A percentile compares a stretch with the other conserved stretches of the same genome.
Evolutionary conservation across 148 eudicot genomes (phyloP).

Genomic region (Chenopodium suecicum): DNA sequence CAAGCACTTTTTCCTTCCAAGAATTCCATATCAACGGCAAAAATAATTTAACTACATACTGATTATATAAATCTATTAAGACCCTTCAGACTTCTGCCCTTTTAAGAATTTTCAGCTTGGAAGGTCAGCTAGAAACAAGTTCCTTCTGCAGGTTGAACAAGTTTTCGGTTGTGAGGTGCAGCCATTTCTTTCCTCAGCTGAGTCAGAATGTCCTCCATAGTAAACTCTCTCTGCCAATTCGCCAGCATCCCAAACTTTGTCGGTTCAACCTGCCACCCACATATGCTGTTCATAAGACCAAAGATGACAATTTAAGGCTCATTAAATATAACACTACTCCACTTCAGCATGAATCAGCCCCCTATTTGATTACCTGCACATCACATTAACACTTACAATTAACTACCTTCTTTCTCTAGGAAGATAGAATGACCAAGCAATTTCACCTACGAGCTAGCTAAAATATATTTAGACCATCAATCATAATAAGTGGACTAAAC

Average conservation of each 20-base stretch:
- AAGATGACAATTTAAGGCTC: background rate
- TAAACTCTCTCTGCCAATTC: slow-evolving; percentile 60
- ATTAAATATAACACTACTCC: background rate
- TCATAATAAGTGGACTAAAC: background rate
- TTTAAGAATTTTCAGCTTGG: slow-evolving; percentile 16
- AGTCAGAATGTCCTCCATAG: slow-evolving; percentile 57
- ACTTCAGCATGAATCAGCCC: background rate
- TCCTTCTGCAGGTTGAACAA: slow-evolving; percentile 61
- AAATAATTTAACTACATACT: slow-evolving; percentile 30
- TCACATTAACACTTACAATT: too few species aligned
- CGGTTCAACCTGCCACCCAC: slow-evolving; percentile 44
- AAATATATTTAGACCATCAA: background rate
- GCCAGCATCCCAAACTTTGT: slow-evolving; percentile 56
- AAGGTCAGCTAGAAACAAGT: slow-evolving; percentile 44
- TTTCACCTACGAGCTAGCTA: background rate
- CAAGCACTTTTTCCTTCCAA: slow-evolving; percentile 20
- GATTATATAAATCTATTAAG: slow-evolving; percentile 15
- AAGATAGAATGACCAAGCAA: too few species aligned
- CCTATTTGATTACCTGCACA: background rate
- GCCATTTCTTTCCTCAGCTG: slow-evolving; percentile 65
- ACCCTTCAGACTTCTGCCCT: slow-evolving; percentile 14
- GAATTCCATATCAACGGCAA: slow-evolving; percentile 24
- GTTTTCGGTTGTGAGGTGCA: slow-evolving; percentile 50
- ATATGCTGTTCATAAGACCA: background rate
- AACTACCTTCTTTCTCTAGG: too few species aligned